Evolutionary conservation across 805 yeast species (phyloP).

Genomic region (Danielia reshetovae): DNA sequence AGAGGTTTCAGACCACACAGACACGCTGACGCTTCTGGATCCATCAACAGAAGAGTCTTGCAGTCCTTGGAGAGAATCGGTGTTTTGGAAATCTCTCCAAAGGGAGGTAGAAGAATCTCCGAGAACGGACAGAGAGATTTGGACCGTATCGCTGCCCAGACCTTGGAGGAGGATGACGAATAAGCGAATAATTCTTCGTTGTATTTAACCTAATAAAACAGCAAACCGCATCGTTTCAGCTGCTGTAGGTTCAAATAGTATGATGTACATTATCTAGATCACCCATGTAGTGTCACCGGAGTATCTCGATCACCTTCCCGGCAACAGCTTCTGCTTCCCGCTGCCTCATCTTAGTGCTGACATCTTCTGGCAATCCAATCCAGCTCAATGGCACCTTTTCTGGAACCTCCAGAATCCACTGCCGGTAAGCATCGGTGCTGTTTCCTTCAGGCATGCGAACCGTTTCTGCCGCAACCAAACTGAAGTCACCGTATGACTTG

Average conservation of each 20-base stretch:
- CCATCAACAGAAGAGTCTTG: constrained; percentile 96
- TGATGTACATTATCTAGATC: constrained; percentile 2
- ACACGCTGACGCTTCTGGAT: constrained; percentile 99
- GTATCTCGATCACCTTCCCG: background rate
- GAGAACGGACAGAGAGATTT: constrained; percentile 99
- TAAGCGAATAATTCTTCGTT: constrained; percentile 4
- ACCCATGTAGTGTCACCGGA: background rate
- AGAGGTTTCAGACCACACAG: constrained; percentile 98
- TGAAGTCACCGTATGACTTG: constrained; percentile 41
- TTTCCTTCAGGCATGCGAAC: constrained; percentile 49
- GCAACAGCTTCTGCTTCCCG: constrained; percentile 17
- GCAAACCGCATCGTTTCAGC: constrained; percentile 3
- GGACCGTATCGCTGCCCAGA: constrained; percentile 99
- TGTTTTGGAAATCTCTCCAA: constrained; percentile 91
- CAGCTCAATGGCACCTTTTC: constrained; percentile 49
- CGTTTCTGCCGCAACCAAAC: constrained; percentile 26
- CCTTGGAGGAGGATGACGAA: constrained; percentile 83
- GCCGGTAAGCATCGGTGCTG: constrained; percentile 24
- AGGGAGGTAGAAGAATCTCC: constrained; percentile 99
- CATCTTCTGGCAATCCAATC: constrained; percentile 47
- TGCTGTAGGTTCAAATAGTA: background rate
- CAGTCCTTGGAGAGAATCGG: constrained; percentile 99
- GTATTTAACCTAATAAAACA: constrained; percentile 4
- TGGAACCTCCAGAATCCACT: constrained; percentile 56
- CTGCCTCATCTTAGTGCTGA: constrained; percentile 31